A percentile compares a stretch with the other conserved stretches of the same genome.
Conservation (phyloP, 1,284 basidiomycete species). For the Athelia sp. region DNA sequence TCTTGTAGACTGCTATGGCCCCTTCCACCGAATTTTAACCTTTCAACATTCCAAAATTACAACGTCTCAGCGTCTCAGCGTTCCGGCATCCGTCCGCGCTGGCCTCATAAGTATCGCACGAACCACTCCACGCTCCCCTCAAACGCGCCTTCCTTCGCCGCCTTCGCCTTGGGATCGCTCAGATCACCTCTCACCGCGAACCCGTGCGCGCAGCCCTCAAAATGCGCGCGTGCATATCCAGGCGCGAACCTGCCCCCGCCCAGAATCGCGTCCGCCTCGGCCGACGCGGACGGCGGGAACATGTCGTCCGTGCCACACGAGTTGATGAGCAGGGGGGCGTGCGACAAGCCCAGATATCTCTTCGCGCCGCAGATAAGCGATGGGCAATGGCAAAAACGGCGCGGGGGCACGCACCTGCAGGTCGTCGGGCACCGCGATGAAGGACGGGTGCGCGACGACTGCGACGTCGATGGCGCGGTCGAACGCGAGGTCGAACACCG, state of each 20-base stretch:
- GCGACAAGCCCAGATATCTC: too few species aligned
- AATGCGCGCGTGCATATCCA: slow-evolving; percentile 53
- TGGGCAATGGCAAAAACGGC: too few species aligned
- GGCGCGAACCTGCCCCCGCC: slow-evolving; percentile 45
- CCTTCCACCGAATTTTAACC: too few species aligned
- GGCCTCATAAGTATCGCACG: too few species aligned
- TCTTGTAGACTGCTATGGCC: too few species aligned
- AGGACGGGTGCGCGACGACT: slow-evolving; percentile 64
- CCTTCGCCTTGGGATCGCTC: slow-evolving; percentile 34
- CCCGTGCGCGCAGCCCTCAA: slow-evolving; percentile 54
- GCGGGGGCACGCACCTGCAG: slow-evolving; percentile 49
- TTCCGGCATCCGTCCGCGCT: too few species aligned
- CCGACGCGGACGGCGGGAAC: slow-evolving; percentile 45
- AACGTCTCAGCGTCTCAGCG: too few species aligned
- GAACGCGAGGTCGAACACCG: slow-evolving; percentile 64
- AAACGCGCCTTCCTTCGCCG: slow-evolving; percentile 63
- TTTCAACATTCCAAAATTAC: too few species aligned
- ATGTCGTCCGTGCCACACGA: slow-evolving; percentile 47
- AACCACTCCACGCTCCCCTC: slow-evolving; percentile 44
- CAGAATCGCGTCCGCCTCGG: slow-evolving; percentile 50
- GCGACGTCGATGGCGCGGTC: slow-evolving; percentile 50
- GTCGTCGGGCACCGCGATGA: slow-evolving; percentile 57
- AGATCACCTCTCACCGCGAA: slow-evolving; percentile 51
- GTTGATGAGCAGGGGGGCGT: slow-evolving; percentile 59
- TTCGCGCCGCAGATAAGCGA: too few species aligned